Evolutionary conservation across 192 early-diverging fungal species (phyloP).

Genomic region (Linnemannia zychae): DNA sequence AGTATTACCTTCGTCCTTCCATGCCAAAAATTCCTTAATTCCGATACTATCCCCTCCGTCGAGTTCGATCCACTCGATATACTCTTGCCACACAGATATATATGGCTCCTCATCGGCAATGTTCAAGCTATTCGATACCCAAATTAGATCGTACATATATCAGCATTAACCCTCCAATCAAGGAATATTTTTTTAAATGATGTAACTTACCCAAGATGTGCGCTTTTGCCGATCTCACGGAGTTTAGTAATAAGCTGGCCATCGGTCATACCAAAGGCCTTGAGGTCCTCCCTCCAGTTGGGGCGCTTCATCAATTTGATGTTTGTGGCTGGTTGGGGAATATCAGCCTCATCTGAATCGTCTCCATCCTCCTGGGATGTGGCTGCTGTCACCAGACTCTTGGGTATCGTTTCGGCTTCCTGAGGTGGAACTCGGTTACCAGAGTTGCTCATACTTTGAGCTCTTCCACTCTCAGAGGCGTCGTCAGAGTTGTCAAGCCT

Average conservation of each 20-base stretch:
- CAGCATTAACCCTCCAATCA: background rate
- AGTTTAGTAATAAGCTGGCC: background rate
- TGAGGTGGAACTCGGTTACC: background rate
- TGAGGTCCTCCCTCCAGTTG: slow-evolving; percentile 15
- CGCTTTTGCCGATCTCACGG: slow-evolving; percentile 6
- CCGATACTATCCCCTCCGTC: slow-evolving; percentile 15
- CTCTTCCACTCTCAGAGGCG: background rate
- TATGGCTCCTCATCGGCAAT: background rate
- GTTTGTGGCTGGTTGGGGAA: background rate
- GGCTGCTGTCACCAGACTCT: background rate
- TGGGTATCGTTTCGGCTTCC: background rate
- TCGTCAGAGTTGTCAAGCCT: no score
- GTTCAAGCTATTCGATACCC: background rate
- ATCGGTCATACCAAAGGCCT: background rate
- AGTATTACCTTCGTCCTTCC: slow-evolving; percentile 36
- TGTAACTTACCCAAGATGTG: slow-evolving; percentile 18
- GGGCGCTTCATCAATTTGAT: background rate
- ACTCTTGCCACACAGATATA: slow-evolving; percentile 40
- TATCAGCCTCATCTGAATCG: background rate
- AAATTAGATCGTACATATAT: background rate
- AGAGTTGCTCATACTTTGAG: background rate
- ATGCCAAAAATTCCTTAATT: slow-evolving; percentile 23
- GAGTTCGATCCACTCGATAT: slow-evolving; percentile 49
- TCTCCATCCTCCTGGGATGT: background rate
- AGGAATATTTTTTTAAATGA: background rate